Evolutionary conservation across 129 eudicot species (phyloP), one percentile per base, ranked within the genome.

Genomic region (Helichrysum umbraculigerum): DNA sequence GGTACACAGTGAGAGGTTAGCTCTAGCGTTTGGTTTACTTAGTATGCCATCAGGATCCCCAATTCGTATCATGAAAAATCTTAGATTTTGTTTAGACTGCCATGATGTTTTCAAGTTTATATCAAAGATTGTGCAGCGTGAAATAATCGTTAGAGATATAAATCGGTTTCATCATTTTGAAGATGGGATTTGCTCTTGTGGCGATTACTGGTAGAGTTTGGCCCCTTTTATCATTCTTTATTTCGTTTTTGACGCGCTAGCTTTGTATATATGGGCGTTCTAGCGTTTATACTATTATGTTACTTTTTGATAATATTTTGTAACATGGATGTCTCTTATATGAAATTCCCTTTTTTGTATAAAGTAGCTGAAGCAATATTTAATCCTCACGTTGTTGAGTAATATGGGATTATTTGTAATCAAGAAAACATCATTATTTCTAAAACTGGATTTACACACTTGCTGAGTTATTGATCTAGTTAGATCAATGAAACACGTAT

Each of bases 1-100:
- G 97, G 82, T 82, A 35, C 97, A 91, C 20, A 88, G 97, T 81
- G 97, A 91, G 67, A 77, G 95, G 75, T 66, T 91, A 58, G 97
- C 95, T 79, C 59, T 91, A 51, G 91, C 97, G 4, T 91, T 85
- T 80, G 95, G 87, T 50, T 83, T 91, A 21, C 64, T 91, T 44
- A 74, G 85, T 59, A 74, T 71, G 51, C 95, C 92, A 22, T 44
- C 73, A 25, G 88, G 90, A 65, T 71, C 84, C 78, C 85, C 92
- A 8, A 83, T 91, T 61, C 86, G 97, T 16, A 91, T 91, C 6
- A 89, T 91, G 28, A 91, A 91, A 76, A 91, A 91, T 83, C 92
- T 91, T 21, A 82, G 95, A n/a, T 86, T 91, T 54, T 91, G 97
- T 81, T 67, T 73, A 61, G 97, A 91, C 78, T 91, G 92, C 77